These are phyloP conservation scores for Rhodotorula sp. DNA, from an alignment of 1,284 basidiomycete genomes.

Conservation along the genomic window DNA sequence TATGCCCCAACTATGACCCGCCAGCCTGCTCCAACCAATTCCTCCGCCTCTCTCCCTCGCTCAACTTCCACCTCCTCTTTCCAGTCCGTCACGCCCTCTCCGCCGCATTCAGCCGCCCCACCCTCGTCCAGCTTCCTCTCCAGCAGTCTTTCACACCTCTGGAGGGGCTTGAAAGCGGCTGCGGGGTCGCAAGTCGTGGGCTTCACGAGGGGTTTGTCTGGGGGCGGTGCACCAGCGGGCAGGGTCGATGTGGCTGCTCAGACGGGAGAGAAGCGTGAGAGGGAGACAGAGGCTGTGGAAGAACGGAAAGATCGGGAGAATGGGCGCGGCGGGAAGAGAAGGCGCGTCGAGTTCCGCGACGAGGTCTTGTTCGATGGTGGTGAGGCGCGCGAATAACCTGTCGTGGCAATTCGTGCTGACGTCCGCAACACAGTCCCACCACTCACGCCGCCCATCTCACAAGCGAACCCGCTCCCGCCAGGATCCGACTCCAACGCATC, in stretches of 20 bases:
- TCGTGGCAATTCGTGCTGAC: background rate
- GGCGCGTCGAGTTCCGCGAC: background rate
- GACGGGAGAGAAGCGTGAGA: background rate
- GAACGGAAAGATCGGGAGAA: too few relatives aligned
- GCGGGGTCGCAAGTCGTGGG: background rate
- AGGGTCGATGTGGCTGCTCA: too few relatives aligned
- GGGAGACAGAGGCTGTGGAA: background rate
- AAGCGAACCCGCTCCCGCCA: background rate
- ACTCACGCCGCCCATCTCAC: constrained; percentile 16
- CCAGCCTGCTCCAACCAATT: background rate
- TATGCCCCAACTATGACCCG: background rate
- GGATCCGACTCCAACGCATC: background rate
- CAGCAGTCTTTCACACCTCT: constrained; percentile 2
- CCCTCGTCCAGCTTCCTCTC: background rate
- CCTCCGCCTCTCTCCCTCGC: background rate
- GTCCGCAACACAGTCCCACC: background rate
- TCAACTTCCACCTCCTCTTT: constrained; percentile 4
- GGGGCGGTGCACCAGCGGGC: background rate
- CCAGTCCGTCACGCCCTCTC: background rate
- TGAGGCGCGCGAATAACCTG: too few relatives aligned
- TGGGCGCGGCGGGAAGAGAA: background rate
- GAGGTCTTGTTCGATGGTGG: constrained; percentile 14
- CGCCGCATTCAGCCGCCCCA: background rate
- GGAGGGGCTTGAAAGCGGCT: background rate
- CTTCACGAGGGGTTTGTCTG: constrained; percentile 1